phyloP scores from a whole-genome alignment of 352 stramenopile genomes.

The Phytophthora podocarpi region DNA sequence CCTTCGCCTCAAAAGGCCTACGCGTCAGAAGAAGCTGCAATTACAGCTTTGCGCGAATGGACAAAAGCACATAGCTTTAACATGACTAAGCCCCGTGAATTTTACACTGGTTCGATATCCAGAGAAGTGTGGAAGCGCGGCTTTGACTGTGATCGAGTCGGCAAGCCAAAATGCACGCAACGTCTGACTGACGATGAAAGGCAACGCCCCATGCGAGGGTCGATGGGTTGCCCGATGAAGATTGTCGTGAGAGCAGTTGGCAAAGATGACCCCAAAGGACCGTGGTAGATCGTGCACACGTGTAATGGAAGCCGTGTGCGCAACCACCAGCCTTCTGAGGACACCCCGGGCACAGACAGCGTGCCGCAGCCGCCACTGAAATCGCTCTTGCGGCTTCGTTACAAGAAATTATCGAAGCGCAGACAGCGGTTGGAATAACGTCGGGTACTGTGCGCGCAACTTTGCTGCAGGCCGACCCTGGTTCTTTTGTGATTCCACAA shows the following conservation, averaged over 20 bases:
- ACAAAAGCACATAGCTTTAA: slow-evolving; percentile 20
- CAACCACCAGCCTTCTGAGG: slow-evolving; percentile 12
- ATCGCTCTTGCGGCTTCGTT: slow-evolving; percentile 1
- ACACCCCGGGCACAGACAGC: slow-evolving; percentile 11
- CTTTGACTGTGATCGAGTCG: slow-evolving; percentile 13
- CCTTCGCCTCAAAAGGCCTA: not conserved
- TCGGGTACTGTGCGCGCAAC: not conserved
- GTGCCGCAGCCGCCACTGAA: too few relatives aligned
- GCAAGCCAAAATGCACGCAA: too few relatives aligned
- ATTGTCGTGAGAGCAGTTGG: too few relatives aligned
- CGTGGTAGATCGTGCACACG: slow-evolving; percentile 20
- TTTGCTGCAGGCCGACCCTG: slow-evolving; percentile 4
- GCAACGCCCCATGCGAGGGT: too few relatives aligned
- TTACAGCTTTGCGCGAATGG: slow-evolving; percentile 12
- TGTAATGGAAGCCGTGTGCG: slow-evolving; percentile 14
- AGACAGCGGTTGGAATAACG: slow-evolving; percentile 1
- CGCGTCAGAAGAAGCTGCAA: not conserved
- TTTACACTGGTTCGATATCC: not conserved
- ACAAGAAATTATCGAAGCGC: not conserved
- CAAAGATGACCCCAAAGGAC: not conserved
- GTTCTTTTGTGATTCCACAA: slow-evolving; percentile 6
- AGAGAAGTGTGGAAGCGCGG: slow-evolving; percentile 5
- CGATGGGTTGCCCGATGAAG: too few relatives aligned
- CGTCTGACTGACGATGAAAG: too few relatives aligned
- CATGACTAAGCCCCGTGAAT: slow-evolving; percentile 11